phyloP scores from a whole-genome alignment of 306 rosid species.

The Castanopsis chinensis region DNA sequence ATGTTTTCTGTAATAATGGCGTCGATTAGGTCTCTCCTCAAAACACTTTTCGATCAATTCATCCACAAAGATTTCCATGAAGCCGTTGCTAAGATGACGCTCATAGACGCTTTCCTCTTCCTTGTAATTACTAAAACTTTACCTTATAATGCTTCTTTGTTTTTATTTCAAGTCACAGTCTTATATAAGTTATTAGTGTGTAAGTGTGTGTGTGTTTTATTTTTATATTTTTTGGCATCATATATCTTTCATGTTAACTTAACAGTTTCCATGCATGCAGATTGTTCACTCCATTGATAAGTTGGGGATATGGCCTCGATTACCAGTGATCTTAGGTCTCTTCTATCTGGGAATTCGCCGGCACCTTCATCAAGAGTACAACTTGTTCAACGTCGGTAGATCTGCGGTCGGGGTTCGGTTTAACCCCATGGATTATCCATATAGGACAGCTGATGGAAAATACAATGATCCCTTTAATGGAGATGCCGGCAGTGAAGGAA shows the following conservation, averaged over 20 bases:
- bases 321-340: constrained; percentile 52
- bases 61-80: constrained; percentile 44
- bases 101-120: constrained; percentile 40
- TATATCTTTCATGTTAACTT: neutral
- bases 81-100: constrained; percentile 43
- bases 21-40: neutral
- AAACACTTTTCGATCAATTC: constrained; percentile 4
- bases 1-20: neutral
- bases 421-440: constrained; percentile 52
- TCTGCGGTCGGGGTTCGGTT: constrained; percentile 43
- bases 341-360: constrained; percentile 34
- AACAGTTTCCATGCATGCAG: constrained; percentile 8
- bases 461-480: constrained; percentile 61
- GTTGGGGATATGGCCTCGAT: constrained; percentile 51
- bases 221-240: neutral
- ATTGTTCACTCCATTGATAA: constrained; percentile 55
- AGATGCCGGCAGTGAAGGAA: constrained; percentile 45
- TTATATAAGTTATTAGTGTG: too few relatives aligned
- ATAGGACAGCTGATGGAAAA: constrained; percentile 43
- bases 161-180: neutral
- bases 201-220: neutral
- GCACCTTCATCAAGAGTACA: constrained; percentile 51
- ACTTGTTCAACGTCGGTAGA: constrained; percentile 52
- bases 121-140: constrained; percentile 13
- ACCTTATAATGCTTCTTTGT: neutral